These are phyloP conservation scores for Globisporangium acanthophoron DNA, from an alignment of 352 stramenopile species.

Conservation along the genomic window DNA sequence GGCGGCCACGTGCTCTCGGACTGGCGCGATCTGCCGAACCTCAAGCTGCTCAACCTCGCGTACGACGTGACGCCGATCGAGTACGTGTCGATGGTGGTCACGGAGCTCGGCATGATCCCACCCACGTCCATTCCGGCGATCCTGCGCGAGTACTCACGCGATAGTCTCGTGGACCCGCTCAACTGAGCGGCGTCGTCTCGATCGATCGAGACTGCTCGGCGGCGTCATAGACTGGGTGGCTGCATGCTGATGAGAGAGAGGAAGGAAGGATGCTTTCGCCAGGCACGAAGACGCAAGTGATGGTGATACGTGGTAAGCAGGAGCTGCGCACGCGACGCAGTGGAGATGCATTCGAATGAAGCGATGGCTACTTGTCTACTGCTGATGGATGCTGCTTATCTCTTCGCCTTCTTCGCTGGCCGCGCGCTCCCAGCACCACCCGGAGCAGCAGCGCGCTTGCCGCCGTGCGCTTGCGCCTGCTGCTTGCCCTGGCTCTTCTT, in stretches of 20 bases:
- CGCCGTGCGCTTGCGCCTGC: neutral
- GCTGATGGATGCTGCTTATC: neutral
- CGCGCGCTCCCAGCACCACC: neutral
- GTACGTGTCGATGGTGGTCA: conserved; percentile 96
- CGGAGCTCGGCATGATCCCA: conserved; percentile 97
- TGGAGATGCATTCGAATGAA: neutral
- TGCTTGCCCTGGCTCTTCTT: conserved; percentile 17
- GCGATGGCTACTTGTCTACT: neutral
- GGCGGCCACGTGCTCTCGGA: conserved; percentile 66
- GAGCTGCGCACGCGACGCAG: too few relatives aligned
- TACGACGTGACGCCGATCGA: conserved; percentile 97
- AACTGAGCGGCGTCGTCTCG: conserved; percentile 9
- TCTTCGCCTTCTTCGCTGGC: conserved; percentile 1
- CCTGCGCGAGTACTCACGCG: conserved; percentile 90
- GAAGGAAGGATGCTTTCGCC: too few relatives aligned
- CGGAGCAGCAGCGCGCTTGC: neutral
- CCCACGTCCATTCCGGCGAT: conserved; percentile 96
- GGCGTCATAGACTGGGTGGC: too few relatives aligned
- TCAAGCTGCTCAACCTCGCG: conserved; percentile 85
- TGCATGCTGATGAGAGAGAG: too few relatives aligned
- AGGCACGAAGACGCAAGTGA: too few relatives aligned
- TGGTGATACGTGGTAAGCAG: too few relatives aligned
- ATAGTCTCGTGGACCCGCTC: conserved; percentile 44
- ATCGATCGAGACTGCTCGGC: too few relatives aligned
- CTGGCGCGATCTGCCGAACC: conserved; percentile 66